A percentile compares a stretch with the other conserved stretches of the same genome.
Evolutionary conservation across 345 rosid genomes (phyloP).

Genomic region (Euclidium syriacum): DNA sequence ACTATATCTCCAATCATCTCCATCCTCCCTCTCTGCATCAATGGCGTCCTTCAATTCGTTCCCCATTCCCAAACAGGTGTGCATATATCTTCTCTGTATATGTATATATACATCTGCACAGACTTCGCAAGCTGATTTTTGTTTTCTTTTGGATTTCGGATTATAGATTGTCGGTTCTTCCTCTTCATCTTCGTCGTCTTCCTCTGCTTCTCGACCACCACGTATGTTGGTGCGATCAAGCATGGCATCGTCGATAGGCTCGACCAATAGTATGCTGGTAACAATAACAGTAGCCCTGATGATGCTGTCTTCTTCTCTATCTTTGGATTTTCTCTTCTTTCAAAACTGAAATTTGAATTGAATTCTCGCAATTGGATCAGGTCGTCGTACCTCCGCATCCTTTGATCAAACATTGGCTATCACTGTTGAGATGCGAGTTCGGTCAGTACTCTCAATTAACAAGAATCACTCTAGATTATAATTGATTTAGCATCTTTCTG

Average conservation of each 20-base stretch:
- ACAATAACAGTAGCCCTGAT: neutral
- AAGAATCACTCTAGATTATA: neutral
- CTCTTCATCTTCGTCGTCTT: slow-evolving; percentile 2
- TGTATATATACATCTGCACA: neutral
- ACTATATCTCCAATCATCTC: neutral
- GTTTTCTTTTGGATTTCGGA: neutral
- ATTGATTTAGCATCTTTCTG: neutral
- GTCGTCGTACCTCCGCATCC: slow-evolving; percentile 22
- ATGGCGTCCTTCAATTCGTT: slow-evolving; percentile 32
- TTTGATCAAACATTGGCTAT: slow-evolving; percentile 29
- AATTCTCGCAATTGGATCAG: neutral
- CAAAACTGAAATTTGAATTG: neutral
- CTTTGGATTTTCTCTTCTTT: neutral
- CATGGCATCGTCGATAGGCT: neutral
- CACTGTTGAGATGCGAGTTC: slow-evolving; percentile 1
- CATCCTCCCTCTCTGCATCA: neutral
- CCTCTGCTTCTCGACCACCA: slow-evolving; percentile 10
- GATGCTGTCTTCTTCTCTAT: neutral
- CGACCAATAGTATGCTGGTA: slow-evolving; percentile 23
- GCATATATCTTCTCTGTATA: neutral
- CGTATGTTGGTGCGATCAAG: slow-evolving; percentile 26
- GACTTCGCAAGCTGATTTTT: neutral
- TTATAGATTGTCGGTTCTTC: slow-evolving; percentile 20
- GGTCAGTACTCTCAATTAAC: neutral
- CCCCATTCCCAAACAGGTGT: slow-evolving; percentile 27